Evolutionary conservation across 345 rosid genomes (phyloP), one percentile per base, ranked within the genome.

Genomic region (Linum usitatissimum): DNA sequence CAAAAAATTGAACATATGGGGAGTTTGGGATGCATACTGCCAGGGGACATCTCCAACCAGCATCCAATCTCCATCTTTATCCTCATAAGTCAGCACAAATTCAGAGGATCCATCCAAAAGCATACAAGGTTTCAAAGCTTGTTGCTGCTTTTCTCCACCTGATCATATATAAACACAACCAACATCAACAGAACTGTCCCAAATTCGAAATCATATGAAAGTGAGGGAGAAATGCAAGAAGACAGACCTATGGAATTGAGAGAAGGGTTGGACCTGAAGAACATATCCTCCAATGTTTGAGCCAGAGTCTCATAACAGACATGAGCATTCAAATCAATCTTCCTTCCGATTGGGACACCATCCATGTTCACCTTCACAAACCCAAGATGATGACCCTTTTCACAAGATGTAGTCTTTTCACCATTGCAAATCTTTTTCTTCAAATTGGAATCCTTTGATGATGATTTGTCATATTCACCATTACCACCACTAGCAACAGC

Each of bases 371-470:
- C 62, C 65, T 45, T 19, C 34, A 65, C 66, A 57, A 54, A 76
- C 70, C 88, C 88, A 72, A 78, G 77, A 73, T 67, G 77, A 73
- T 67, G 78, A 56, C 70, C 79, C 63, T 80, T 82, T 34, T 63
- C 66, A 36, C 62, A 53, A 23, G 20, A 30, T 60, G 17, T 62
- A 39, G 36, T 38, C 42, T 60, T 64, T 30, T 61, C 76, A 17
- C 75, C 79, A 60, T 59, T 63, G 60, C 64, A 71, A 58, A 51
- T 64, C 55, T 77, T 90, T 78, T 83, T 85, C 55, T 82, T 75
- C 18, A 51, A 61, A 34, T 34, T 34, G 60, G 30, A 72, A 76
- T 84, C 85, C 62, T 84, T 71, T 34, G 38, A 7, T 34, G 38
- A 7, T 12, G 84, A 68, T 64, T 78, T 83, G 5, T 84, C 87